Evolutionary conservation across 306 rosid genomes (phyloP).

Genomic region (Arachis hypogaea): DNA sequence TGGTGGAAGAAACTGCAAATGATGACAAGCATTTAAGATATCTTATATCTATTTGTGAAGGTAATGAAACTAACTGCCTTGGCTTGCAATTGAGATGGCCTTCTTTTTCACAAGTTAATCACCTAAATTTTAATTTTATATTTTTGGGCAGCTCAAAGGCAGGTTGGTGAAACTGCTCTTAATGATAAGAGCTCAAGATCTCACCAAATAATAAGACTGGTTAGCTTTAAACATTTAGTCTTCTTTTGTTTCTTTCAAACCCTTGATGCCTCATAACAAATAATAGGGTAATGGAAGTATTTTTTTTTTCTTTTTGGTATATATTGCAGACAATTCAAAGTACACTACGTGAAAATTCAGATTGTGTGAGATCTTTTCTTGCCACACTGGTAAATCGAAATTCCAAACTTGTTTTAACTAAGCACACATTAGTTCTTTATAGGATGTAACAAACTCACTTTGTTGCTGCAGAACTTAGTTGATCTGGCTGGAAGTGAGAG

Average conservation of each 20-base stretch:
- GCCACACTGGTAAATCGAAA: constrained; percentile 85
- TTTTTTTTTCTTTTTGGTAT: constrained; percentile 16
- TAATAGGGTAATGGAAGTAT: constrained; percentile 4
- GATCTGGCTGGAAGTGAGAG: constrained; percentile 99
- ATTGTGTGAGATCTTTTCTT: constrained; percentile 86
- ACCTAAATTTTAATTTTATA: not conserved
- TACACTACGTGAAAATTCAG: constrained; percentile 84
- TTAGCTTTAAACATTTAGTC: constrained; percentile 40
- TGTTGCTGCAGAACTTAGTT: constrained; percentile 79
- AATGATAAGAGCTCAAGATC: constrained; percentile 97
- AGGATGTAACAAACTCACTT: not conserved
- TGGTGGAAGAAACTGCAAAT: constrained; percentile 91
- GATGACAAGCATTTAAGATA: constrained; percentile 90
- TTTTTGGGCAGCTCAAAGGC: constrained; percentile 85
- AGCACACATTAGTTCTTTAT: not conserved
- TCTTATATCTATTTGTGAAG: constrained; percentile 90
- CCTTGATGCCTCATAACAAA: constrained; percentile 9
- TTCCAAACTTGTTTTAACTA: not conserved
- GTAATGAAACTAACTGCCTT: constrained; percentile 45
- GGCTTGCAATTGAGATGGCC: constrained; percentile 20
- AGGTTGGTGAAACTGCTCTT: constrained; percentile 98
- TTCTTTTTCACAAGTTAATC: constrained; percentile 8
- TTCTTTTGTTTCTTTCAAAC: constrained; percentile 14
- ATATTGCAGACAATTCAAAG: constrained; percentile 85
- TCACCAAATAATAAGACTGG: constrained; percentile 98